Base-by-base conservation (phyloP, 305 asterid genomes). In the Fraxinus velutina region DNA sequence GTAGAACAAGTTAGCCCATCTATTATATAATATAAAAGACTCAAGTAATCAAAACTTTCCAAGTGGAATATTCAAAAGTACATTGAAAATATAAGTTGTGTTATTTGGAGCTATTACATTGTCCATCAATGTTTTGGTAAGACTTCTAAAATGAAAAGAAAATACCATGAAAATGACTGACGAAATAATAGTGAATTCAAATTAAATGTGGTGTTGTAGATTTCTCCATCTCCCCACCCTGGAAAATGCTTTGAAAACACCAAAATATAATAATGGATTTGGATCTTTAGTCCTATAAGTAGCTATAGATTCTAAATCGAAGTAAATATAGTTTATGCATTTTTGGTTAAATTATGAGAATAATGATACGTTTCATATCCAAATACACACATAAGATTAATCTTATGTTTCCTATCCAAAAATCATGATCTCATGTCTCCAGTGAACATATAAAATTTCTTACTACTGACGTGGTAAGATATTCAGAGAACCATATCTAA, bases 21-120 rank as follows among this genome's bases (percentile, higher is more conserved):
- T 47, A 39, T 15, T 44, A 15, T 50, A 4, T 50, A 50, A 50
- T 66, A 76, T 74, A 84, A 80, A 87, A 84, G 78, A 83, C 21
- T 50, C 21, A 15, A 50, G 8, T 50, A 50, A 22, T 57, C 71
- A 79, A 39, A 64, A 24, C 71, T 44, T 68, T 68, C 13, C n/a
- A 13, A 68, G 39, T 29, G 36, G 19, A 27, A 55, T 39, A 76
- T 8, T 19, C 81, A 32, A 6, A 76, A 15, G 5, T 44, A 22
- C 17, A 8, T 75, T 15, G 60, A 50, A 47, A 50, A 15, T 50
- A 50, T 50, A 50, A 50, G 21, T 50, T 15, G 7, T 15, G 19
- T 13, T 30, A 47, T 22, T 47, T 42, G 27, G 17, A 12, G 17
- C 15, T 39, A 39, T 39, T 39, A 39, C 47, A 39, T 39, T 39